Evolutionary conservation across 495 filamentous ascomycete species (phyloP).

Genomic region (Rusavskia elegans): DNA sequence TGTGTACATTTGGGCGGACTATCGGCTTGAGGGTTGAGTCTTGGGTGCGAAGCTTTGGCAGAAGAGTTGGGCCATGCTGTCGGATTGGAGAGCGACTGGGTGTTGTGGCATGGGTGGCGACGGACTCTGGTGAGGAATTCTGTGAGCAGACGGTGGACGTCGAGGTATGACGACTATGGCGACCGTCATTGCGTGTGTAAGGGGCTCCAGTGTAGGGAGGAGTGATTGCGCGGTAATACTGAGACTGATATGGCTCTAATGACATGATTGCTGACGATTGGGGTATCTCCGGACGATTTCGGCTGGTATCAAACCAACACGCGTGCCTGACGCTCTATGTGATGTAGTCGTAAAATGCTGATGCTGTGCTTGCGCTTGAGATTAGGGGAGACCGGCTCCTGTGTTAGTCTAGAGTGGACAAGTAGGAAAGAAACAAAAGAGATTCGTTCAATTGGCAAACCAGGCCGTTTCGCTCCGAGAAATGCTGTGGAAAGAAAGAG

Average conservation of each 20-base stretch:
- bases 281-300: not conserved
- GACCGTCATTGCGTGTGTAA: constrained; percentile 18
- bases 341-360: not conserved
- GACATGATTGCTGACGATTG: constrained; percentile 24
- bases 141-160: constrained; percentile 39
- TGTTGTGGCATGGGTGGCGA: constrained; percentile 55
- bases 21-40: constrained; percentile 57
- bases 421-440: constrained; percentile 9
- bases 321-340: constrained; percentile 1
- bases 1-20: constrained; percentile 29
- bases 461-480: constrained; percentile 10
- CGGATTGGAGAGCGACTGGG: constrained; percentile 54
- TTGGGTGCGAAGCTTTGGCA: constrained; percentile 77
- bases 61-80: constrained; percentile 63
- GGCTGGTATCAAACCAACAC: not conserved
- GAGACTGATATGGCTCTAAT: constrained; percentile 21
- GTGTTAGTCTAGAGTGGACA: constrained; percentile 9
- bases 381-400: constrained; percentile 15
- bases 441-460: constrained; percentile 11
- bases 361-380: constrained; percentile 2
- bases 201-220: constrained; percentile 23
- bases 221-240: constrained; percentile 28
- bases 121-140: constrained; percentile 67
- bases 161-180: constrained; percentile 29
- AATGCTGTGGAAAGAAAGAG: constrained; percentile 4